Evolutionary conservation across 805 yeast genomes (phyloP).

Genomic region (Wickerhamiella hasegawae): DNA sequence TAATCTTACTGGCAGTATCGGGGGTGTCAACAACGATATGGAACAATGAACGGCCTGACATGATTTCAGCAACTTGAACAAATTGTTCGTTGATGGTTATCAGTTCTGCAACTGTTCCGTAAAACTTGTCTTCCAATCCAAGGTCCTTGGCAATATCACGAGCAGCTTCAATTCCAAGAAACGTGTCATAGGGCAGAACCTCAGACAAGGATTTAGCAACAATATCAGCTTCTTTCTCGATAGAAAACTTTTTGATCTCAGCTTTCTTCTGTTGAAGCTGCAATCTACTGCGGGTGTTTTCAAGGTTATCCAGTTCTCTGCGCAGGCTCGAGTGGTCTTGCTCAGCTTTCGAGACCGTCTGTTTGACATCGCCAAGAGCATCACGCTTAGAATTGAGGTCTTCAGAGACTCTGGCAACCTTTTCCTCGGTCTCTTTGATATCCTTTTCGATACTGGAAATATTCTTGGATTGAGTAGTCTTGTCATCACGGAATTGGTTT

Average conservation of each 20-base stretch:
- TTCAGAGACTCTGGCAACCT: too few species aligned
- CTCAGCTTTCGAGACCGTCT: too few species aligned
- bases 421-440: too few species aligned
- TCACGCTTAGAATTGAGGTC: too few species aligned
- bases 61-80: slow-evolving; percentile 71
- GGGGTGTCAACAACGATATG: slow-evolving; percentile 84
- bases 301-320: slow-evolving; percentile 23
- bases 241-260: slow-evolving; percentile 38
- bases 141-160: slow-evolving; percentile 43
- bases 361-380: too few species aligned
- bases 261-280: slow-evolving; percentile 70
- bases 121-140: slow-evolving; percentile 44
- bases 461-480: too few species aligned
- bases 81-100: slow-evolving; percentile 70
- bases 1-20: slow-evolving; percentile 59
- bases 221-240: slow-evolving; percentile 35
- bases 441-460: too few species aligned
- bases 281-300: slow-evolving; percentile 51
- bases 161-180: slow-evolving; percentile 49
- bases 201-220: slow-evolving; percentile 49
- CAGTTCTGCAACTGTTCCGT: slow-evolving; percentile 76
- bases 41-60: slow-evolving; percentile 75
- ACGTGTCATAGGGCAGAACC: neutral
- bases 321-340: too few species aligned
- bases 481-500: too few species aligned